Conservation (phyloP, 2,329 filamentous ascomycete genomes). For the Parastagonospora nodorum region DNA sequence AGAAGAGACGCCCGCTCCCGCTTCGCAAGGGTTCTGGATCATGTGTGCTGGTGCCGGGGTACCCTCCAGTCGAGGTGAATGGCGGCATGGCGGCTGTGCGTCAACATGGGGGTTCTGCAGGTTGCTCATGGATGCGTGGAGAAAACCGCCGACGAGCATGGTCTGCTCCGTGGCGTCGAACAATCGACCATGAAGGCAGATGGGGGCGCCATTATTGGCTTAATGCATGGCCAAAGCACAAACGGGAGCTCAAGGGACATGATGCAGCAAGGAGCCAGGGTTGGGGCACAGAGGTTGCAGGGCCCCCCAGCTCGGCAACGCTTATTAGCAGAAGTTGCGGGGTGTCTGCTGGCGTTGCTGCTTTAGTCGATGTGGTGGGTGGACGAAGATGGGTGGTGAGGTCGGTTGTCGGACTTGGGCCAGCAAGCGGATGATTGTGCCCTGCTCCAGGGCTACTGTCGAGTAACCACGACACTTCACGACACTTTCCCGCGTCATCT, state of each 20-base stretch:
- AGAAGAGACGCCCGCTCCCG: constrained; percentile 43
- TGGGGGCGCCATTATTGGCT: constrained; percentile 44
- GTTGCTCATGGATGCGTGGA: constrained; percentile 41
- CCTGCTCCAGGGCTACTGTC: constrained; percentile 26
- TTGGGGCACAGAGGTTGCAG: constrained; percentile 30
- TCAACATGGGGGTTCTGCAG: constrained; percentile 43
- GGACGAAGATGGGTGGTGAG: constrained; percentile 24
- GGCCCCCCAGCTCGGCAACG: constrained; percentile 44
- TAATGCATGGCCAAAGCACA: constrained; percentile 40
- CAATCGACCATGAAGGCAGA: constrained; percentile 41
- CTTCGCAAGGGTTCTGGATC: constrained; percentile 43
- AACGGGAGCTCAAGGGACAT: constrained; percentile 46
- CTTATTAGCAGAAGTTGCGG: constrained; percentile 45
- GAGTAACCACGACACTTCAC: constrained; percentile 31
- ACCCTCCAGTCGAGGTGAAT: constrained; percentile 40
- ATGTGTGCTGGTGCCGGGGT: constrained; percentile 44
- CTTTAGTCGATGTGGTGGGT: constrained; percentile 30
- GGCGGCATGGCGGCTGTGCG: constrained; percentile 41
- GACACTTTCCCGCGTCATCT: constrained; percentile 5
- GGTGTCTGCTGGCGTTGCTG: constrained; percentile 40
- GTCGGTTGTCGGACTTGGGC: constrained; percentile 18
- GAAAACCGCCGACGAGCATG: constrained; percentile 49
- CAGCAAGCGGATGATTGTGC: constrained; percentile 23
- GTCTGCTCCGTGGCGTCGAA: constrained; percentile 46
- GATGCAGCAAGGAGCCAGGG: constrained; percentile 34